Base-by-base conservation (phyloP, 2,329 filamentous ascomycete species). In the Paraphaeosphaeria sporulosa region DNA sequence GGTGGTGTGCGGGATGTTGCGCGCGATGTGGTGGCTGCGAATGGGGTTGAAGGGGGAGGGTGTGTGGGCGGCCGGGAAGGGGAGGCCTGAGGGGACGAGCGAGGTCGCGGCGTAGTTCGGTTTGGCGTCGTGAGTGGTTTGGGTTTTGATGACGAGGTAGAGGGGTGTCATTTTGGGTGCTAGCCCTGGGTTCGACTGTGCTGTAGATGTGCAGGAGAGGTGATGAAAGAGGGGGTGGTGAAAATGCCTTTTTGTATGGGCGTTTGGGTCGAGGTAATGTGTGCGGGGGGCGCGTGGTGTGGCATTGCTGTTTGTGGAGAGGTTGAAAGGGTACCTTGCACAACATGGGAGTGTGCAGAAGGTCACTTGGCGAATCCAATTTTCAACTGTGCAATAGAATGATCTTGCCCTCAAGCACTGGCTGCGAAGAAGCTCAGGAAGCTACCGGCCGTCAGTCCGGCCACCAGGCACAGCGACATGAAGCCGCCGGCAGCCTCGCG, bases 391-490 rank as follows among this genome's bases (percentile, higher is more conserved):
- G 10, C 12, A 9, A 40, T 21, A 51, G 12, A 30, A 15, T 50
- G 42, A 23, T 4, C 1, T 23, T 44, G 12, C 10, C 6, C 15
- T 60, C 58, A 58, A 30, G 57, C 56, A n/a, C 52, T 57, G 6
- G 89, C 85, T 63, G 87, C 87, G 10, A 88, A 84, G 78, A 98
- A 99, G 76, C 94, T 98, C 75, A 96, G 77, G 70, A 98, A 78
- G 79, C 94, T 98, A n/a, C 95, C 95, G 25, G 85, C 84, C 1
- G 93, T 87, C 78, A 98, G 79, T 0, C 95, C 95, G 5, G 86
- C 87, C 19, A 97, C 92, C n/a, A 98, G 86, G 76, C 90, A 93
- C 64, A 97, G 78, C 3, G 91, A 90, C 95, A 99, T 98, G 76
- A 98, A 98, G 1, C 91, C 93, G 49, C 94, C 95, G 0, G 93